Evolutionary conservation across 2,329 filamentous ascomycete genomes (phyloP).

Genomic region (Botryosphaeria dothidea): DNA sequence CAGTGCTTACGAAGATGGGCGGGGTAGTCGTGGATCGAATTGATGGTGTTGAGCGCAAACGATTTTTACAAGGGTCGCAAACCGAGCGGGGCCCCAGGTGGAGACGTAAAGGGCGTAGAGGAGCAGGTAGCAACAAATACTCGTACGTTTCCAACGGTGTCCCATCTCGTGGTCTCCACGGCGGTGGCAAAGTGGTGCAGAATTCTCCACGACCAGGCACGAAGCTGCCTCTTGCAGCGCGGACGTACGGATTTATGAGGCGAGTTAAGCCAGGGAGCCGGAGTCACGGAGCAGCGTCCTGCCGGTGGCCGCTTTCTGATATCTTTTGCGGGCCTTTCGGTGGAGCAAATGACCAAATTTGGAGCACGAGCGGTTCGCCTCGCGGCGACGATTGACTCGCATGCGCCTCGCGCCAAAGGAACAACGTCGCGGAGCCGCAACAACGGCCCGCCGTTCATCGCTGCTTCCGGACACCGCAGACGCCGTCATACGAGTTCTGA

Average conservation of each 20-base stretch:
- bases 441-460: background rate
- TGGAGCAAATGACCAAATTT: background rate
- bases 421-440: slow-evolving; percentile 1
- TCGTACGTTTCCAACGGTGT: background rate
- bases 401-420: slow-evolving; percentile 6
- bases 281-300: background rate
- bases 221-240: background rate
- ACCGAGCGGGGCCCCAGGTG: background rate
- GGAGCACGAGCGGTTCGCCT: background rate
- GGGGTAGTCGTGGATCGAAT: background rate
- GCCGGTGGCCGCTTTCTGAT: slow-evolving; percentile 1
- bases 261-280: background rate
- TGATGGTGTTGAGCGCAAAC: slow-evolving; percentile 7
- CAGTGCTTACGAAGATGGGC: background rate
- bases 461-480: background rate
- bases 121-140: background rate
- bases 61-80: background rate
- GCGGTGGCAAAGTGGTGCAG: background rate
- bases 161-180: too few relatives aligned
- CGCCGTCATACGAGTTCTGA: background rate
- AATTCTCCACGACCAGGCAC: background rate
- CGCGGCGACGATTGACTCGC: background rate
- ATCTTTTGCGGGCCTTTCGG: background rate
- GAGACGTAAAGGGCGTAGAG: background rate
- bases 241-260: background rate